A percentile compares a stretch with the other conserved stretches of the same genome.
phyloP scores from a whole-genome alignment of 345 rosid species.

The Sisymbrium altissimum region DNA sequence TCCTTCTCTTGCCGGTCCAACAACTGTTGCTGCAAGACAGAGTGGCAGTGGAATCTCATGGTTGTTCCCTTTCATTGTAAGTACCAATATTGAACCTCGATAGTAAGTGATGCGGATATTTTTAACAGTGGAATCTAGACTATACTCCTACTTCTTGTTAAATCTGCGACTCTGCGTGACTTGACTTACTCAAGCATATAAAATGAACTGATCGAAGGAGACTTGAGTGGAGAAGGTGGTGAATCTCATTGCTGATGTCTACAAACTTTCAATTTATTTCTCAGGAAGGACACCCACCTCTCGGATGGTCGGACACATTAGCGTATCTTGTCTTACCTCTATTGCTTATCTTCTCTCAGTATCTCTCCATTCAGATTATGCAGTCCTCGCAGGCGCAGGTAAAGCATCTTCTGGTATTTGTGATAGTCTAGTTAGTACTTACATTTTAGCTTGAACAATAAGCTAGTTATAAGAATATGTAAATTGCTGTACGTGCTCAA shows the following conservation, averaged over 20 bases:
- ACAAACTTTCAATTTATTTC: neutral
- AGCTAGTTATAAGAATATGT: neutral
- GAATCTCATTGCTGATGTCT: neutral
- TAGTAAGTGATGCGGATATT: neutral
- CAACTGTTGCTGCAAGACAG: constrained; percentile 81
- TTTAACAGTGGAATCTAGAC: neutral
- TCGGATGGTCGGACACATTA: constrained; percentile 87
- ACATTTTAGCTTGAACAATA: neutral
- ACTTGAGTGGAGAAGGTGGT: neutral
- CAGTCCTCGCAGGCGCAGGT: constrained; percentile 93
- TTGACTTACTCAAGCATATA: neutral
- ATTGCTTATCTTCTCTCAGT: constrained; percentile 69
- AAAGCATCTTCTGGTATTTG: constrained; percentile 2
- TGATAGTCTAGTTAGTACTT: neutral
- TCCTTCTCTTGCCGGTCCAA: constrained; percentile 96
- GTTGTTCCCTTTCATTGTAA: constrained; percentile 90
- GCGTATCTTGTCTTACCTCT: constrained; percentile 93
- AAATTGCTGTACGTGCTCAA: neutral
- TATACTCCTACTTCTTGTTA: neutral
- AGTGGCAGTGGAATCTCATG: constrained; percentile 86
- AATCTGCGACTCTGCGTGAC: neutral
- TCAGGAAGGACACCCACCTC: constrained; percentile 98
- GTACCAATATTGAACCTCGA: constrained; percentile 27
- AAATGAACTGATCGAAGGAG: neutral
- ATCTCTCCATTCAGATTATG: constrained; percentile 80